Percentiles rank a stretch among this genome's conserved stretches.
Conservation (phyloP, 73 alveolate genomes). For the Paramecium caudatum region DNA sequence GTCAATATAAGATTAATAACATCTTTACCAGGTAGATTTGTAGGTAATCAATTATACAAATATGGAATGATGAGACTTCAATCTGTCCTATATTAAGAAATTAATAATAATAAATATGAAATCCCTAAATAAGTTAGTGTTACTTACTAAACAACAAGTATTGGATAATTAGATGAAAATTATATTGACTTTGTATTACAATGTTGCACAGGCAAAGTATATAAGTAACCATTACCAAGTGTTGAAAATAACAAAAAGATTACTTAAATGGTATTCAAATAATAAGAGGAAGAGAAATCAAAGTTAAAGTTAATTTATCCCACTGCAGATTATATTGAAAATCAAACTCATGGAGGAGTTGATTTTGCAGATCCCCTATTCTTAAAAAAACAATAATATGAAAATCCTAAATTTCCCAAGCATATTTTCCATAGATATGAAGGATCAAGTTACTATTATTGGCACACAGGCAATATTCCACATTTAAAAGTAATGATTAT, state of each 20-base stretch:
- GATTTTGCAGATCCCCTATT: conserved; percentile 72
- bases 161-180: conserved; percentile 66
- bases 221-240: conserved; percentile 12
- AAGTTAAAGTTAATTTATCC: conserved; percentile 70
- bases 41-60: not conserved
- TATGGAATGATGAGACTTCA: conserved; percentile 67
- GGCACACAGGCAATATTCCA: conserved; percentile 73
- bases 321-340: conserved; percentile 69
- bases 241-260: conserved; percentile 62
- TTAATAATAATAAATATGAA: conserved; percentile 13
- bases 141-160: conserved; percentile 71
- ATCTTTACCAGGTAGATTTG: conserved; percentile 69
- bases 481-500: conserved; percentile 72
- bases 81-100: conserved; percentile 29
- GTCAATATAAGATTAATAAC: conserved; percentile 64
- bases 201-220: conserved; percentile 45
- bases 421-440: conserved; percentile 45
- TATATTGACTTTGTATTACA: conserved; percentile 49
- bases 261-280: not conserved
- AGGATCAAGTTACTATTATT: conserved; percentile 61
- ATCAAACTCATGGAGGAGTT: conserved; percentile 72
- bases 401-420: conserved; percentile 69
- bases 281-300: conserved; percentile 49
- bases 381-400: conserved; percentile 48
- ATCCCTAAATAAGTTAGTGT: not conserved